Conservation (phyloP, 768 basidiomycete genomes). For the Kwoniella sp. region DNA sequence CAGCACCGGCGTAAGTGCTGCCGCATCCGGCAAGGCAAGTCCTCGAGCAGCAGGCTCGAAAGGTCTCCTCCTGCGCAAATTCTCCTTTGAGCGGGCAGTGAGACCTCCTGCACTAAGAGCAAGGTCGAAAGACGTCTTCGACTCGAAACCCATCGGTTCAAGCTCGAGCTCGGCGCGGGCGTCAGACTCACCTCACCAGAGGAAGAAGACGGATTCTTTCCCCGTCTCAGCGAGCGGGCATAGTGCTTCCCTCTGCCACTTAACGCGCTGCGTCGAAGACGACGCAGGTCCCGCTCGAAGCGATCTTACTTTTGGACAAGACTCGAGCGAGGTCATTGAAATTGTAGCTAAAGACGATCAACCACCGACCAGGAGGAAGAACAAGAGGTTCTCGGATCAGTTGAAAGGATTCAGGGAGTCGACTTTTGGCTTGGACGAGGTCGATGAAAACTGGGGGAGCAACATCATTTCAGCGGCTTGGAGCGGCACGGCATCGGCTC, state of each 20-base stretch:
- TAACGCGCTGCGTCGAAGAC: background rate
- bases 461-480: slow-evolving; percentile 17
- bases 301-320: background rate
- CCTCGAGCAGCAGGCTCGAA: background rate
- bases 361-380: background rate
- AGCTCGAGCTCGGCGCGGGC: background rate
- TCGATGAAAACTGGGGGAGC: slow-evolving; percentile 19
- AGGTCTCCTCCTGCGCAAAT: slow-evolving; percentile 12
- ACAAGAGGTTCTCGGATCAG: slow-evolving; percentile 35
- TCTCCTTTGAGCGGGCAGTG: slow-evolving; percentile 14
- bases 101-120: background rate
- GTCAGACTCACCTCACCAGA: background rate
- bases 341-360: background rate
- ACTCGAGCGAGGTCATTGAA: background rate
- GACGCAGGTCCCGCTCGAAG: background rate
- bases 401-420: slow-evolving; percentile 33
- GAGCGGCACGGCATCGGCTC: background rate
- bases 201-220: background rate
- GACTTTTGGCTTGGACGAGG: slow-evolving; percentile 16
- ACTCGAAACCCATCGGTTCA: background rate
- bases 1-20: too few relatives aligned
- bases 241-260: background rate
- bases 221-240: slow-evolving; percentile 13
- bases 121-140: slow-evolving; percentile 1
- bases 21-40: background rate